Percentiles rank a stretch among this genome's conserved stretches.
These are phyloP conservation scores for Annona squamosa DNA, from an alignment of 164 flowering plant genomes.

Conservation along the genomic window DNA sequence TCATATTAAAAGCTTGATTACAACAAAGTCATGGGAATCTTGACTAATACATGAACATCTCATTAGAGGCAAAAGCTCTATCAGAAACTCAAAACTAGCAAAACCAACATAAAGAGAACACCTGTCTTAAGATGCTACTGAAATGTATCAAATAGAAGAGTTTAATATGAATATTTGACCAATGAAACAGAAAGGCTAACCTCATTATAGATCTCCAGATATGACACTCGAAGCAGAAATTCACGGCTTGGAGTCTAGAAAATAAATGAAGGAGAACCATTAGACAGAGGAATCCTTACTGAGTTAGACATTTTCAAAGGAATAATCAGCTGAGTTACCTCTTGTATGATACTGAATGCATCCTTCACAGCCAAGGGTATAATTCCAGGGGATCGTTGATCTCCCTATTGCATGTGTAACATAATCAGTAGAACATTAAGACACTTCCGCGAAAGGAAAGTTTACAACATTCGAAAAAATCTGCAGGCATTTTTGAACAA, in stretches of 20 bases:
- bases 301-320: background rate
- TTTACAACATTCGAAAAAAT: background rate
- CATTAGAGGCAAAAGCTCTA: background rate
- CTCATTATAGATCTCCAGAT: conserved; percentile 96
- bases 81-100: background rate
- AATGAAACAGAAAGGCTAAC: conserved; percentile 25
- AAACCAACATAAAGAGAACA: background rate
- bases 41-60: background rate
- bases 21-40: background rate
- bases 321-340: conserved; percentile 38
- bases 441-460: background rate
- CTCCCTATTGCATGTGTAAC: conserved; percentile 51
- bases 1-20: too few relatives aligned
- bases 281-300: background rate
- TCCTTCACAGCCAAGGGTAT: conserved; percentile 96
- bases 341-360: conserved; percentile 93
- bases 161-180: background rate
- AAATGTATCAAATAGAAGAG: background rate
- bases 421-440: conserved; percentile 6
- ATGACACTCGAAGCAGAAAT: conserved; percentile 90
- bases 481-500: background rate
- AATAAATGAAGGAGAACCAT: conserved; percentile 10
- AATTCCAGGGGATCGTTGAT: conserved; percentile 97
- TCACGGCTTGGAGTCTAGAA: conserved; percentile 83
- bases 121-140: background rate